A percentile compares a stretch with the other conserved stretches of the same genome.
These are phyloP conservation scores for Alternaria sp. DNA, from an alignment of 2,329 filamentous ascomycete genomes.

Conservation along the genomic window DNA sequence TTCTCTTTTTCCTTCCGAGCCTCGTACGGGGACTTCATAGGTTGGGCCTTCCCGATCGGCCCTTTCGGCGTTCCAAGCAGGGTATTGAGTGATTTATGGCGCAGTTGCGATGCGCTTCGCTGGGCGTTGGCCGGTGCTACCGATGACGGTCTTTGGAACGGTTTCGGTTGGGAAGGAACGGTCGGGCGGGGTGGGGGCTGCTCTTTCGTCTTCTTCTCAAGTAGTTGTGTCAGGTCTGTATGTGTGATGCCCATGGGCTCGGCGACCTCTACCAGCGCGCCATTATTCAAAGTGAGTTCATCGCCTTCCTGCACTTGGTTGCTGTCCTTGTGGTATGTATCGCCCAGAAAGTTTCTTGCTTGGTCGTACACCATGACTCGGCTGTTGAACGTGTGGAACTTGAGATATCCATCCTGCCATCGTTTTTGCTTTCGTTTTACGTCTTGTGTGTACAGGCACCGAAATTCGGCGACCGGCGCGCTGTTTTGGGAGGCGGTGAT, in stretches of 20 bases:
- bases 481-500: constrained; percentile 67
- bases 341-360: constrained; percentile 80
- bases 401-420: constrained; percentile 91
- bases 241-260: constrained; percentile 77
- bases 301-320: constrained; percentile 80
- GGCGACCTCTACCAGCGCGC: constrained; percentile 80
- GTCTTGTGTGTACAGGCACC: constrained; percentile 88
- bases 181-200: constrained; percentile 29
- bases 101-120: constrained; percentile 52
- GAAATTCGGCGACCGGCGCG: constrained; percentile 80
- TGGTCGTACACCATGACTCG: constrained; percentile 91
- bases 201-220: constrained; percentile 71
- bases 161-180: constrained; percentile 28
- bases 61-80: constrained; percentile 72
- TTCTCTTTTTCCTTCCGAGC: constrained; percentile 49
- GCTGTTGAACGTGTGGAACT: constrained; percentile 90
- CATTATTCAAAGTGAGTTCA: constrained; percentile 80
- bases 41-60: constrained; percentile 67
- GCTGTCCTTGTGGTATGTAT: constrained; percentile 79
- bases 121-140: constrained; percentile 26
- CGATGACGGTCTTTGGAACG: constrained; percentile 31
- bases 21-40: constrained; percentile 74
- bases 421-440: constrained; percentile 86
- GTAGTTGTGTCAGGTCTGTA: constrained; percentile 79
- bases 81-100: constrained; percentile 68